Percentiles rank a stretch among this genome's conserved stretches.
phyloP scores from a whole-genome alignment of 768 basidiomycete species.

The Xanthoconium purpureum region DNA sequence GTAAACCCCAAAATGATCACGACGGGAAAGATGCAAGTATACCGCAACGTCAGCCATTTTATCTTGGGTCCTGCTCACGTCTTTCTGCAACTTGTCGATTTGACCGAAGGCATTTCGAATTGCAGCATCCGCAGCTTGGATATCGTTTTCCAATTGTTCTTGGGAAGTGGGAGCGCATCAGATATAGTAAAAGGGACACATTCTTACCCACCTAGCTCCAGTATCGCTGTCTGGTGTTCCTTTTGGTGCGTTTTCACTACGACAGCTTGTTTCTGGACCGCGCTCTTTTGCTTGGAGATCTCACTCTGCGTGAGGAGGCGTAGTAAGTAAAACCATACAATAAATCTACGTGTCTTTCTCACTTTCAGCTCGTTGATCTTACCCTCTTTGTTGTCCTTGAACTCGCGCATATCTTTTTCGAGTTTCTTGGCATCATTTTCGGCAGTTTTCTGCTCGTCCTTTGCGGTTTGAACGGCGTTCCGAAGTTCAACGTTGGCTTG shows the following conservation, averaged over 20 bases:
- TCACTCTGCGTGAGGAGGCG: slow-evolving; percentile 41
- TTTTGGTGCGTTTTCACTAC: slow-evolving; percentile 84
- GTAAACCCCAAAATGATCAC: background rate
- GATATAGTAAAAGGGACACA: background rate
- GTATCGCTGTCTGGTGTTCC: slow-evolving; percentile 79
- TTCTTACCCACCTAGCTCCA: slow-evolving; percentile 74
- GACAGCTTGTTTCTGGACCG: slow-evolving; percentile 76
- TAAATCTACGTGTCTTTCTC: slow-evolving; percentile 5
- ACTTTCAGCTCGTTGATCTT: slow-evolving; percentile 95
- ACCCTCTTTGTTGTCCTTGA: slow-evolving; percentile 98
- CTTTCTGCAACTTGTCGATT: slow-evolving; percentile 54
- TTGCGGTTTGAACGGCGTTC: slow-evolving; percentile 56
- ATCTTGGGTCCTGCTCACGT: slow-evolving; percentile 56
- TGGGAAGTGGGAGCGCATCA: background rate
- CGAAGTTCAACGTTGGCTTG: slow-evolving; percentile 57
- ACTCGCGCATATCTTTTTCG: slow-evolving; percentile 96
- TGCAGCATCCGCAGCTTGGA: slow-evolving; percentile 19
- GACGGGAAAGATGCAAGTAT: background rate
- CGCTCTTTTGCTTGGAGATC: slow-evolving; percentile 78
- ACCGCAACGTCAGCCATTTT: slow-evolving; percentile 38
- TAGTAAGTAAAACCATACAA: background rate
- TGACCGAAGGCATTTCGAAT: slow-evolving; percentile 36
- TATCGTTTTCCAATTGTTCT: slow-evolving; percentile 34
- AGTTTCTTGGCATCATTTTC: slow-evolving; percentile 79
- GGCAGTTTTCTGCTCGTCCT: slow-evolving; percentile 74